A percentile compares a stretch with the other conserved stretches of the same genome.
Conservation (phyloP, 2,329 filamentous ascomycete species). For the Phialophora chinensis region DNA sequence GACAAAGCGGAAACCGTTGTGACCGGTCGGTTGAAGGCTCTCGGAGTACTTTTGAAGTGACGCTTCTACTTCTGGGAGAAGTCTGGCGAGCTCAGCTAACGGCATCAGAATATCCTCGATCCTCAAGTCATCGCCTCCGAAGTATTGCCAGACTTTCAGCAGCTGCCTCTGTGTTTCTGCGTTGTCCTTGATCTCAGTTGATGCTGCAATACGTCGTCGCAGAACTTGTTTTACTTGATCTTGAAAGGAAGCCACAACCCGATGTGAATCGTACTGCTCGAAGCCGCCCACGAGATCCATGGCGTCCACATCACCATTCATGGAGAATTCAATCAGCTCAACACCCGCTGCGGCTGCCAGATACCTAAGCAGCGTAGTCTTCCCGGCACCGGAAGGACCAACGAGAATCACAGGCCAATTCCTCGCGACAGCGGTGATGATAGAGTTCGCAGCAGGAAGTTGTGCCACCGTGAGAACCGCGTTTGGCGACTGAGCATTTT, state of each 20-base stretch:
- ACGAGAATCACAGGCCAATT: conserved; percentile 89
- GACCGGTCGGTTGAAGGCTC: conserved; percentile 3
- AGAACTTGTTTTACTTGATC: conserved; percentile 60
- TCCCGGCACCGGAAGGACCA: conserved; percentile 83
- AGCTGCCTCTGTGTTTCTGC: not conserved
- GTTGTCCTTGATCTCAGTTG: not conserved
- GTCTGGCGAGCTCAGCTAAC: not conserved
- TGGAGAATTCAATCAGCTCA: conserved; percentile 77
- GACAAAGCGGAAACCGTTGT: conserved; percentile 64
- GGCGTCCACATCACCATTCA: conserved; percentile 94
- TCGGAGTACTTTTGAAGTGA: conserved; percentile 10
- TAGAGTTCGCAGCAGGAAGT: conserved; percentile 78
- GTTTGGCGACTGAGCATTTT: conserved; percentile 42
- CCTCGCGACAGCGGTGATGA: conserved; percentile 85
- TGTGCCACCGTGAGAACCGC: conserved; percentile 47
- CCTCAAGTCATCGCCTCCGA: conserved; percentile 12
- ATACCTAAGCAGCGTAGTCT: conserved; percentile 78
- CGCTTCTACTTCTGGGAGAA: conserved; percentile 14
- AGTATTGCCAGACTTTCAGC: conserved; percentile 17
- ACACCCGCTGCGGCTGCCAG: conserved; percentile 81
- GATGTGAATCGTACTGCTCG: conserved; percentile 85
- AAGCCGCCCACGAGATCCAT: conserved; percentile 98
- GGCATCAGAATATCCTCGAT: conserved; percentile 7
- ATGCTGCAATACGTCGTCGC: conserved; percentile 45
- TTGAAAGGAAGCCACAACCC: conserved; percentile 70